Evolutionary conservation across 1,284 basidiomycete species (phyloP).

Genomic region (Cystobasidiaceae sp.): DNA sequence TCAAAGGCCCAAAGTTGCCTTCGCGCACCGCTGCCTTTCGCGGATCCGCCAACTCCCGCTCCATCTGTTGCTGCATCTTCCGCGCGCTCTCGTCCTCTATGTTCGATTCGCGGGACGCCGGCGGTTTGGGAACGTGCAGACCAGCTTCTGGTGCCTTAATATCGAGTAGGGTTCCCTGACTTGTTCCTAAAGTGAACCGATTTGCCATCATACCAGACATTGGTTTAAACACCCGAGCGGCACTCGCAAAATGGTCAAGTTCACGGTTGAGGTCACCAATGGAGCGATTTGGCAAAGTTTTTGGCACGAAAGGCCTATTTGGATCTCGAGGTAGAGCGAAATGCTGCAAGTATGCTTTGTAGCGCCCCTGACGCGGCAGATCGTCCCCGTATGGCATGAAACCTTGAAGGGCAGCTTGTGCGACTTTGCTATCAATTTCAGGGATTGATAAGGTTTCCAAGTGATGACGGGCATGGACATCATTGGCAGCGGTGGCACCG

Average conservation of each 20-base stretch:
- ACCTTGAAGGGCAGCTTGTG: constrained; percentile 77
- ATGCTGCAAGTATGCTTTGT: constrained; percentile 71
- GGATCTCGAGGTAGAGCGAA: constrained; percentile 52
- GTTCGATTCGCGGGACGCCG: constrained; percentile 36
- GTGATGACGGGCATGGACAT: constrained; percentile 39
- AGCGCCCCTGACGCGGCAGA: constrained; percentile 73
- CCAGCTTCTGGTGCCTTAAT: constrained; percentile 23
- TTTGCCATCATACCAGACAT: constrained; percentile 87
- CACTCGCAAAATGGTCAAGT: constrained; percentile 75
- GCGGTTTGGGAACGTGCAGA: neutral
- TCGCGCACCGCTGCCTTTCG: constrained; percentile 62
- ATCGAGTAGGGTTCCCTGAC: constrained; percentile 52
- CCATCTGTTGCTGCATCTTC: constrained; percentile 44
- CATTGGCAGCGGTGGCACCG: neutral
- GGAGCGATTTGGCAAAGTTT: constrained; percentile 46
- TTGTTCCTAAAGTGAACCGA: constrained; percentile 68
- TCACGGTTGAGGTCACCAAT: constrained; percentile 72
- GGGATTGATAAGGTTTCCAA: constrained; percentile 56
- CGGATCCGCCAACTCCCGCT: constrained; percentile 63
- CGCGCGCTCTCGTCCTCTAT: constrained; percentile 47
- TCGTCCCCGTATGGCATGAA: constrained; percentile 84
- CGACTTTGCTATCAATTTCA: constrained; percentile 65
- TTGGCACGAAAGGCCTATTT: constrained; percentile 28
- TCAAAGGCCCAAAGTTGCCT: constrained; percentile 83
- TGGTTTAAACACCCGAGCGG: constrained; percentile 85